phyloP scores from a whole-genome alignment of 805 yeast genomes.

The Lachancea lanzarotensis region DNA sequence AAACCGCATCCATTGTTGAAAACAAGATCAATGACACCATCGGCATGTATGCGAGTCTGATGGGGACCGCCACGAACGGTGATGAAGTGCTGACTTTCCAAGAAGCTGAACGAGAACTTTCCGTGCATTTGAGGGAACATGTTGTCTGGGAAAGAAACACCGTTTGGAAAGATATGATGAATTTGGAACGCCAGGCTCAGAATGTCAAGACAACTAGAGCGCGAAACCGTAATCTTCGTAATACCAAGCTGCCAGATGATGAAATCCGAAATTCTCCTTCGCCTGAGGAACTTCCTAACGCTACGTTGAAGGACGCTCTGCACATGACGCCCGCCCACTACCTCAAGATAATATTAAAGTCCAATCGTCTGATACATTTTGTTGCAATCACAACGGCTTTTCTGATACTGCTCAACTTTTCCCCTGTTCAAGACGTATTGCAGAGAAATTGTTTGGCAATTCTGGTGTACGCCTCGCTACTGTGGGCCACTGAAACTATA shows the following conservation, averaged over 20 bases:
- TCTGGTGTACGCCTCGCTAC: constrained; percentile 68
- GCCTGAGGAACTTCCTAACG: constrained; percentile 10
- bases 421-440: constrained; percentile 57
- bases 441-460: constrained; percentile 79
- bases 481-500: constrained; percentile 94
- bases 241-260: constrained; percentile 22
- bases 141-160: constrained; percentile 97
- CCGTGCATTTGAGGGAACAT: constrained; percentile 71
- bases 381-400: constrained; percentile 45
- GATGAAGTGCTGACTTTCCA: constrained; percentile 21
- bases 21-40: constrained; percentile 47
- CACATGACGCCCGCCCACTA: constrained; percentile 13
- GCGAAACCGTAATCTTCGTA: constrained; percentile 9
- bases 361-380: constrained; percentile 38
- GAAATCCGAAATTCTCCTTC: constrained; percentile 20
- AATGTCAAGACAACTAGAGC: constrained; percentile 47
- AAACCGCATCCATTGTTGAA: constrained; percentile 45
- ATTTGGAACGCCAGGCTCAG: constrained; percentile 78
- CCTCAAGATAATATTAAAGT: constrained; percentile 19
- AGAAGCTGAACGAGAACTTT: constrained; percentile 44
- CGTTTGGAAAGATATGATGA: constrained; percentile 95
- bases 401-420: constrained; percentile 36
- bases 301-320: constrained; percentile 17
- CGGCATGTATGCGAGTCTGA: constrained; percentile 48
- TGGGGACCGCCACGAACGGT: constrained; percentile 32